A percentile compares a stretch with the other conserved stretches of the same genome.
Evolutionary conservation across 345 rosid species (phyloP).

Genomic region (Hibiscus tridactylites): DNA sequence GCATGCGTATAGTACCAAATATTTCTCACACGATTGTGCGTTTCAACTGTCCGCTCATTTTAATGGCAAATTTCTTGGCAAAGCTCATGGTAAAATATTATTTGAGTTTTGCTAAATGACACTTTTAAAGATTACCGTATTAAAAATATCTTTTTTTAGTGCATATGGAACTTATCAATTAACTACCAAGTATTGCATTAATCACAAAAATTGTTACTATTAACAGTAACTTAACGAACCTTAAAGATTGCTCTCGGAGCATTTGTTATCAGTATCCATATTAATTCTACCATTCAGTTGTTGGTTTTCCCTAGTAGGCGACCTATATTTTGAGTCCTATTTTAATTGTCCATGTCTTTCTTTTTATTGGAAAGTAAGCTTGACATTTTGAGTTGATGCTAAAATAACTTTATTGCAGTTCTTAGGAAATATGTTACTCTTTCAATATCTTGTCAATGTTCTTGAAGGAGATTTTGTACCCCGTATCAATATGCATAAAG

Average conservation of each 20-base stretch:
- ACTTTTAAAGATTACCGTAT: not conserved
- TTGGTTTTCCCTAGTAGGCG: not conserved
- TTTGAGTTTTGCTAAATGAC: not conserved
- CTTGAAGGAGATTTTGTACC: conserved; percentile 60
- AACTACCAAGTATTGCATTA: not conserved
- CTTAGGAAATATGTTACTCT: conserved; percentile 53
- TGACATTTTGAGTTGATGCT: conserved; percentile 13
- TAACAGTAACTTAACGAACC: not conserved
- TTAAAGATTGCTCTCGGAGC: not conserved
- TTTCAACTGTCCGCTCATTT: not conserved
- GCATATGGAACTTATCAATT: not conserved
- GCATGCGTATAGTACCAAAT: not conserved
- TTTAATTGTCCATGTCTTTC: not conserved
- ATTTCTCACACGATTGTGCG: not conserved
- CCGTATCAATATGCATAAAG: conserved; percentile 39
- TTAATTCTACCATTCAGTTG: not conserved
- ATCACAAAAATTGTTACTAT: not conserved
- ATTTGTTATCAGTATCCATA: not conserved
- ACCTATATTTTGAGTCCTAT: not conserved
- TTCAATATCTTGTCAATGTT: conserved; percentile 64
- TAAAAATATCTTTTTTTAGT: not conserved
- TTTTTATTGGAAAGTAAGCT: not conserved
- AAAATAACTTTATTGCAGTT: conserved; percentile 30
- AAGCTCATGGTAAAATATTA: not conserved
- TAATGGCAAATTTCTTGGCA: too few species aligned